These are phyloP conservation scores for Cladophialophora yegresii DNA, from an alignment of 2,329 filamentous ascomycete genomes.

Conservation along the genomic window DNA sequence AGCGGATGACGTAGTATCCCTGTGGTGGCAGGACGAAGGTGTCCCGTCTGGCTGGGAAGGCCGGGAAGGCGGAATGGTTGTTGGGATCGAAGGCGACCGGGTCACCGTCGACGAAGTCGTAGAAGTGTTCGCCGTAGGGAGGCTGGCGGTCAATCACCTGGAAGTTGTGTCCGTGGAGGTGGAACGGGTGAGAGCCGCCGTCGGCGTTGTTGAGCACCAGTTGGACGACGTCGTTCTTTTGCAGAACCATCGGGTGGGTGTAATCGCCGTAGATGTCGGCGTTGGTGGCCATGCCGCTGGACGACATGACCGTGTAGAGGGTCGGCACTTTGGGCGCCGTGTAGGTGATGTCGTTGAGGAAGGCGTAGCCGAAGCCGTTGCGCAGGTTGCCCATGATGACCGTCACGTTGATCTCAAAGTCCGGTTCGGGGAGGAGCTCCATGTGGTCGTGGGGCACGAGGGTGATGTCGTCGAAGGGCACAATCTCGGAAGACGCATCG, in stretches of 20 bases:
- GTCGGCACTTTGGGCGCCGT: conserved; percentile 73
- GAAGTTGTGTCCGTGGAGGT: conserved; percentile 74
- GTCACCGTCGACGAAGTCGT: conserved; percentile 50
- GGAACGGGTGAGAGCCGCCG: conserved; percentile 61
- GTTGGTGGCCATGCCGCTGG: conserved; percentile 59
- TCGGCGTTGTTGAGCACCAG: conserved; percentile 46
- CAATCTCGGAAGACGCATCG: conserved; percentile 50
- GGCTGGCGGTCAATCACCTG: conserved; percentile 64
- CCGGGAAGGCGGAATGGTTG: conserved; percentile 32
- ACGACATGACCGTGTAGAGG: conserved; percentile 72
- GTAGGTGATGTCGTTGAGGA: conserved; percentile 77
- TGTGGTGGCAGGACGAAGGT: conserved; percentile 57
- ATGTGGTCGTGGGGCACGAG: conserved; percentile 70
- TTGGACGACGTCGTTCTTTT: conserved; percentile 56
- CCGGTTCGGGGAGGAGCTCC: conserved; percentile 59
- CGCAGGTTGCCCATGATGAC: conserved; percentile 67
- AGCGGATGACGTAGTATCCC: conserved; percentile 58
- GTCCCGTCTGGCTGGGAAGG: conserved; percentile 48
- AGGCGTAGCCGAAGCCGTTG: conserved; percentile 61
- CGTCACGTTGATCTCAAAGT: conserved; percentile 64
- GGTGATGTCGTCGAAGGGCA: conserved; percentile 71
- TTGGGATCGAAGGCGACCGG: conserved; percentile 36
- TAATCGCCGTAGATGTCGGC: conserved; percentile 64
- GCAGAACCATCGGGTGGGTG: conserved; percentile 68
- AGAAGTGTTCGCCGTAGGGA: conserved; percentile 59